Evolutionary conservation across 164 flowering plant species (phyloP).

Genomic region (Echeveria elegans): DNA sequence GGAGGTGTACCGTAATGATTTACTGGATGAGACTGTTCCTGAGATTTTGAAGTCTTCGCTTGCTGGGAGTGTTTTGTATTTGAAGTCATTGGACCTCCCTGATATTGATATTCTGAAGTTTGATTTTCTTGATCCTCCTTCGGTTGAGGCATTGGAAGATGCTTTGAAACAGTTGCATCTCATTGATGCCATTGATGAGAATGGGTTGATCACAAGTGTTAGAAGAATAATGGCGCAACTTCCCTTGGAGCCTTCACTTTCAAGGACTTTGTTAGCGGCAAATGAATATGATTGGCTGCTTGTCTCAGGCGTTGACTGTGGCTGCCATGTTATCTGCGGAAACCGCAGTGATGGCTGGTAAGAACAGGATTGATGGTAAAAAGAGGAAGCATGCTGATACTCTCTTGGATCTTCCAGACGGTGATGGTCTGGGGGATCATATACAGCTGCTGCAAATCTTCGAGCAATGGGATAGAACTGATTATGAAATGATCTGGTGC

Average conservation of each 20-base stretch:
- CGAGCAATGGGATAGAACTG: slow-evolving; percentile 61
- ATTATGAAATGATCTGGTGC: slow-evolving; percentile 33
- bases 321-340: slow-evolving; percentile 96
- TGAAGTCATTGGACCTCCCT: slow-evolving; percentile 86
- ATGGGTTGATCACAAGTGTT: slow-evolving; percentile 66
- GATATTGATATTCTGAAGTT: slow-evolving; percentile 86
- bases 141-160: slow-evolving; percentile 84
- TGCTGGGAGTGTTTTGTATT: slow-evolving; percentile 88
- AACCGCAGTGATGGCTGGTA: slow-evolving; percentile 61
- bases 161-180: slow-evolving; percentile 88
- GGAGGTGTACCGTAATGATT: slow-evolving; percentile 58
- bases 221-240: slow-evolving; percentile 93
- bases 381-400: slow-evolving; percentile 51
- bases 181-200: slow-evolving; percentile 90
- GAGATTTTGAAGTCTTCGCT: slow-evolving; percentile 94
- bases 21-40: slow-evolving; percentile 78
- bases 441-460: slow-evolving; percentile 84
- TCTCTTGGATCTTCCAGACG: slow-evolving; percentile 63
- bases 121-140: slow-evolving; percentile 95
- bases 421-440: slow-evolving; percentile 96
- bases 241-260: slow-evolving; percentile 93
- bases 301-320: slow-evolving; percentile 89
- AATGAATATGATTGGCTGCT: slow-evolving; percentile 71
- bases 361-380: slow-evolving; percentile 59
- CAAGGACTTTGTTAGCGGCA: slow-evolving; percentile 86